Evolutionary conservation across 1,284 basidiomycete species (phyloP), one percentile per base, ranked within the genome.

Genomic region (Coniferiporia sulphurascens): DNA sequence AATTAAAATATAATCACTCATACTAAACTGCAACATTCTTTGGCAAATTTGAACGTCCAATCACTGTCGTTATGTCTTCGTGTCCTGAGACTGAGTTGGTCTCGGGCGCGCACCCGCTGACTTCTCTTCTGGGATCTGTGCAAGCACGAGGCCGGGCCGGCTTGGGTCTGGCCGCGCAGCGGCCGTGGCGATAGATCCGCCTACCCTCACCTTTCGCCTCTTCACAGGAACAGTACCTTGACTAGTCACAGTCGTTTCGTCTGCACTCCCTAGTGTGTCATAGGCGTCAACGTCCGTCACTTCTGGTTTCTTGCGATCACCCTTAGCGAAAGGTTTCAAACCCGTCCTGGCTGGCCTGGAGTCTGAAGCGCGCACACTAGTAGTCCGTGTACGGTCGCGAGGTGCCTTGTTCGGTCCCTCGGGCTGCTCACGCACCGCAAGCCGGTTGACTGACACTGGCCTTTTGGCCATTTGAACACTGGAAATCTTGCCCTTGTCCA

Each of bases 371-470:
- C 35, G 45, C n/a, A 27, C 6, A 4, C 41, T 48, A 21, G 36
- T 27, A 27, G 27, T 27, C 27, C 27, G 35, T 38, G 27, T 9
- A 9, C 48, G 17, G 34, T 17, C 52, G 4, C 17, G 13, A 7
- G n/a, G 13, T 55, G 52, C 36, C 7, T 34, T 49, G 34, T 19
- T 43, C 35, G 6, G 15, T 5, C 19, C 15, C 5, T 45, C 35
- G 10, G 5, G 15, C 10, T 19, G 35, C 69, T 19, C 52, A 63
- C 3, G 55, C 65, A 15, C 70, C 69, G 1, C 61, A 19, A 56
- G 58, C 72, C 44, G 35, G 64, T 22, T 64, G 72, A 7, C 70
- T 68, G 41, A 69, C 74, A 7, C 70, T 68, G 41, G 70, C 74
- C 55, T 48, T 69, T 52, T 10, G 9, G 4, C 32, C 8, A 12